Conservation (phyloP, 129 eudicot genomes). For the Flaveria linearis region DNA sequence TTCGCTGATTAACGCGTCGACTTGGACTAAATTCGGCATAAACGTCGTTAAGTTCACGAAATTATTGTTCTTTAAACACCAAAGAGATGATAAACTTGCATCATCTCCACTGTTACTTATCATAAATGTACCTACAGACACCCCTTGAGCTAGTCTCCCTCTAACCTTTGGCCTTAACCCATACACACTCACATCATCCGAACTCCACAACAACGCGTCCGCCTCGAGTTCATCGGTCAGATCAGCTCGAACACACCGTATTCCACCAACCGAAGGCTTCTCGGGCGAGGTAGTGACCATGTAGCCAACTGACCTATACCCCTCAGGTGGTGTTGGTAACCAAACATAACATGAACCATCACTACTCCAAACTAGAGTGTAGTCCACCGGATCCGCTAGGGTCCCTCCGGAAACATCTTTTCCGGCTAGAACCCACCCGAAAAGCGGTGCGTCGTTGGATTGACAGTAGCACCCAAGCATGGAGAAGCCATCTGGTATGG, state of each 20-base stretch:
- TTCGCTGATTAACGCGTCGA: too few species aligned
- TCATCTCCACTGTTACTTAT: too few species aligned
- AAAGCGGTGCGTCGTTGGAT: slow-evolving; percentile 43
- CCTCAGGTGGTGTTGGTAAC: slow-evolving; percentile 61
- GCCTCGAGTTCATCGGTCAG: slow-evolving; percentile 44
- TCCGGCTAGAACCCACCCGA: slow-evolving; percentile 57
- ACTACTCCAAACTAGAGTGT: slow-evolving; percentile 53
- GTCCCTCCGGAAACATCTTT: slow-evolving; percentile 46
- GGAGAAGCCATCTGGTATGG: slow-evolving; percentile 48
- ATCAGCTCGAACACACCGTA: slow-evolving; percentile 55
- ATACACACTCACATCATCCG: slow-evolving; percentile 33
- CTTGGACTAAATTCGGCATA: too few species aligned
- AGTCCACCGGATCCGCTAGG: slow-evolving; percentile 48
- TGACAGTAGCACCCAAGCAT: slow-evolving; percentile 49
- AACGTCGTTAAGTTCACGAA: too few species aligned
- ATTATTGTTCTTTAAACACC: too few species aligned
- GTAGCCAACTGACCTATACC: slow-evolving; percentile 52
- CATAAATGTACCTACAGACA: slow-evolving; percentile 40
- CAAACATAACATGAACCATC: slow-evolving; percentile 45
- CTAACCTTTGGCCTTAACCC: slow-evolving; percentile 46
- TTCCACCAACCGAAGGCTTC: slow-evolving; percentile 46
- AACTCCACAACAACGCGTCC: slow-evolving; percentile 42
- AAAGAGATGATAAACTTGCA: too few species aligned
- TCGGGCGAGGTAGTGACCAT: slow-evolving; percentile 42
- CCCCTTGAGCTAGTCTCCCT: slow-evolving; percentile 40